phyloP scores from a whole-genome alignment of 2,329 filamentous ascomycete genomes.

The Colletotrichum lindemuthianum region DNA sequence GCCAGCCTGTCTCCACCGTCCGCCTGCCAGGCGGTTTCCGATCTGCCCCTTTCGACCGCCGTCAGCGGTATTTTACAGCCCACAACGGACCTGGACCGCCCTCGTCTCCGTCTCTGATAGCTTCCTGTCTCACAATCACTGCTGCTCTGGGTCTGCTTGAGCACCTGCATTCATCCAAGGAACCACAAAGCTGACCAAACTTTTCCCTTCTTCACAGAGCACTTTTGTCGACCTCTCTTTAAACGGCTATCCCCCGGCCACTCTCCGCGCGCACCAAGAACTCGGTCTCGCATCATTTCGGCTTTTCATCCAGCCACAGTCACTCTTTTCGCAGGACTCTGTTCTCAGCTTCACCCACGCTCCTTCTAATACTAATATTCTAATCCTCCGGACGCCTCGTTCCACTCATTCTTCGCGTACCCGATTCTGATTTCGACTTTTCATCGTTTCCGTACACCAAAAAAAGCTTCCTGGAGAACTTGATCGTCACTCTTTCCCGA shows the following conservation, averaged over 20 bases:
- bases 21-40: constrained; percentile 29
- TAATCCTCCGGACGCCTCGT: constrained; percentile 37
- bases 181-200: constrained; percentile 48
- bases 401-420: constrained; percentile 32
- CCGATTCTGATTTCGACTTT: constrained; percentile 25
- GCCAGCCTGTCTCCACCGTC: constrained; percentile 37
- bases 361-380: constrained; percentile 41
- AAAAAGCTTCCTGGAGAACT: constrained; percentile 39
- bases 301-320: constrained; percentile 61
- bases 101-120: constrained; percentile 20
- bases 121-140: constrained; percentile 24
- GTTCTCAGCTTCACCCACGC: constrained; percentile 36
- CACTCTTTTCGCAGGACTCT: constrained; percentile 61
- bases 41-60: constrained; percentile 34
- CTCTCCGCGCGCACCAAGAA: constrained; percentile 42
- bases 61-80: constrained; percentile 33
- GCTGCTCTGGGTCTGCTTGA: constrained; percentile 30
- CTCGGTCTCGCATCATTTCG: constrained; percentile 53
- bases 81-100: constrained; percentile 40
- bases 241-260: constrained; percentile 58
- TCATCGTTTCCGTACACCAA: constrained; percentile 26
- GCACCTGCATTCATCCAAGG: constrained; percentile 35
- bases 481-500: constrained; percentile 56
- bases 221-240: constrained; percentile 57
- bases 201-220: constrained; percentile 49